Conservation (phyloP, 23 red algal species). For the Cyanidium caldarium region DNA sequence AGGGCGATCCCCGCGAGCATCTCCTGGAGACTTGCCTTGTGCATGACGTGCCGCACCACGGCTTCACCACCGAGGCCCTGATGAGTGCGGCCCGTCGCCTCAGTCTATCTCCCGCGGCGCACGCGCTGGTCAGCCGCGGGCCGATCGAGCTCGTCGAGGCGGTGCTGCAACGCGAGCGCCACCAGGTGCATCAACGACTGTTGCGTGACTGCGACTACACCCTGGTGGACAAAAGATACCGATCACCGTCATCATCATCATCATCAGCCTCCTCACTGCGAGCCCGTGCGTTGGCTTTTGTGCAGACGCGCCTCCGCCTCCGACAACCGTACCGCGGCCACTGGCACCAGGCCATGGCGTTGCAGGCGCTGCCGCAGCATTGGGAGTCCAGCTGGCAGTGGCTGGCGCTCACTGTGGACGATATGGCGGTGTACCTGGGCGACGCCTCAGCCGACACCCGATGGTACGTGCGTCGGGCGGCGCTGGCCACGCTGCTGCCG, state of each 20-base stretch:
- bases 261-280: not conserved
- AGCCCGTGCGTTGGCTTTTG: not conserved
- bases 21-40: not conserved
- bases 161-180: not conserved
- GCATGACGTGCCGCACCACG: not conserved
- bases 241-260: not conserved
- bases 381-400: not conserved
- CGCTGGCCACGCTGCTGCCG: not conserved
- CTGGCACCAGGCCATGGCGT: not conserved
- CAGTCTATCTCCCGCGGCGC: not conserved
- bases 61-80: not conserved
- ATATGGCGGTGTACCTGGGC: not conserved
- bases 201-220: too few relatives aligned
- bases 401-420: not conserved
- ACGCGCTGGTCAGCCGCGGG: not conserved
- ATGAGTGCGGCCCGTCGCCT: not conserved
- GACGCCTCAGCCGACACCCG: not conserved
- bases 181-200: too few relatives aligned
- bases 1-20: too few relatives aligned
- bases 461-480: not conserved
- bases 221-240: not conserved
- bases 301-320: not conserved
- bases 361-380: not conserved
- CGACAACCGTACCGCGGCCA: not conserved
- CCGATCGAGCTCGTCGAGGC: not conserved